Evolutionary conservation across 1,139 yeast species (phyloP), one percentile per base, ranked within the genome.

Genomic region (Saccharomyces pastorianus): DNA sequence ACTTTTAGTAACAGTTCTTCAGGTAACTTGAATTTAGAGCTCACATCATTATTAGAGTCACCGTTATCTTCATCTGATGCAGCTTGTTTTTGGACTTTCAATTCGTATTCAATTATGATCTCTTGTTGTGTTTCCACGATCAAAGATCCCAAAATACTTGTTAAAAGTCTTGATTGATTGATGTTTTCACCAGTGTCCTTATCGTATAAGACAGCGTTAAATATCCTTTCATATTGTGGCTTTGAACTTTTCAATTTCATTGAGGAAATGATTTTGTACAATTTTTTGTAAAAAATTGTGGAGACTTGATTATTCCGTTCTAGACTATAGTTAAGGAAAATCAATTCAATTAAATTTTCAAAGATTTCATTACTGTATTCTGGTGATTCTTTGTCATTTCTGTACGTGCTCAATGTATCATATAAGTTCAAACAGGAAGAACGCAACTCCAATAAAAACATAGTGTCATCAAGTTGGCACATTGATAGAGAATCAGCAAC

Each of bases 51-150:
- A 25, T 57, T 55, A 13, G 58, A 58, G 1, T 58, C 59, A 4
- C 54, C 53, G 41, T 54, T 63, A 4, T 61, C 63, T 13, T 56
- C 56, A 25, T 58, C 57, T 6, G 58, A 55, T 23, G 61, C 62
- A 32, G 58, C 60, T n/a, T 54, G 49, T 61, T 31, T 64, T 68
- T 62, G 58, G 67, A 64, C 65, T 53, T 69, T 68, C 55, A 85
- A 72, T 55, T 84, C 85, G 62, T 76, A 80, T 53, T 85, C 88
- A 50, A 85, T 76, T 3, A 83, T 85, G 48, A 78, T 70, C 28
- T 80, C 82, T 62, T 82, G 82, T 62, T 85, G 85, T 46, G 63
- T 71, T 6, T 63, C 63, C 13, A 65, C 51, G 6, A 81, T 73
- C 14, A 74, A 51, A 7, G 57, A 59, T n/a, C 64, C 66, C 51